phyloP scores from a whole-genome alignment of 2,329 filamentous ascomycete genomes.

The Trichoderma guizhouense region DNA sequence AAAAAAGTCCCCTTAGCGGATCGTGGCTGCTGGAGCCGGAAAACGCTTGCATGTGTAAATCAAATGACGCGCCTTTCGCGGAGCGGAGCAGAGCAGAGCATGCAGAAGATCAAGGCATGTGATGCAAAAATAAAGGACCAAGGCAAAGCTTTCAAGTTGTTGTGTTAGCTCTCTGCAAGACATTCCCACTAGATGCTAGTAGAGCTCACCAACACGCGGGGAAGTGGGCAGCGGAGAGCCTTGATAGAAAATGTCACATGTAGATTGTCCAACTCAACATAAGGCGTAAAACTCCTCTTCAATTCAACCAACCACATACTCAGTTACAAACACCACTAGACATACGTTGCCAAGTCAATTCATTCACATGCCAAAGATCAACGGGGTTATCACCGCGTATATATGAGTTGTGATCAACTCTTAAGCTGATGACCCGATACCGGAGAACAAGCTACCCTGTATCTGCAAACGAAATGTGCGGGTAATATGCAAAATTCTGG shows the following conservation, averaged over 20 bases:
- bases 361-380: not conserved
- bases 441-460: not conserved
- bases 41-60: not conserved
- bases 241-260: not conserved
- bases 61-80: not conserved
- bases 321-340: not conserved
- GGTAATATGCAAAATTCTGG: not conserved
- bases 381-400: not conserved
- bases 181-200: not conserved
- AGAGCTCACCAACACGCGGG: not conserved
- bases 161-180: not conserved
- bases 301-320: not conserved
- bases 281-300: not conserved
- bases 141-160: not conserved
- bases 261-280: not conserved
- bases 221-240: not conserved
- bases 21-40: not conserved
- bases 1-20: not conserved
- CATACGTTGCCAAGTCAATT: not conserved
- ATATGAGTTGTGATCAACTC: not conserved
- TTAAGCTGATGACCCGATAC: not conserved
- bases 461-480: not conserved
- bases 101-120: not conserved
- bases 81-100: not conserved
- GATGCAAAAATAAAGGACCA: not conserved